These are phyloP conservation scores for Nannizzia gypsea DNA, from an alignment of 2,329 filamentous ascomycete species.

Conservation along the genomic window DNA sequence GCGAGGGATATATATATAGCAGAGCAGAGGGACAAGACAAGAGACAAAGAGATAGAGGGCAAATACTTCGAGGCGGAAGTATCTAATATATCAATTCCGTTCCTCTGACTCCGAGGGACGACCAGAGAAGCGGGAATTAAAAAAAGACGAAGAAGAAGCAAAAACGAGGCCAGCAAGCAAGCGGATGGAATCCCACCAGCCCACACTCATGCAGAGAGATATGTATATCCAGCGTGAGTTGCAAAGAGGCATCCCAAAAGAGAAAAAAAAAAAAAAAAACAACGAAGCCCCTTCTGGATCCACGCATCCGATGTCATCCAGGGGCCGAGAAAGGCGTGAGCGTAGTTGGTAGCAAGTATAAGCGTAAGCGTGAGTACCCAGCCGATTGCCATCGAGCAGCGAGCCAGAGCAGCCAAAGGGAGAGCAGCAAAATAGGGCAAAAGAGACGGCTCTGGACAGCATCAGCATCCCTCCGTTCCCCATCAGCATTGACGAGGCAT, in stretches of 20 bases:
- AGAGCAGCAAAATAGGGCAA: neutral
- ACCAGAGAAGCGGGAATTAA: too few relatives aligned
- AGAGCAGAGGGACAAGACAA: neutral
- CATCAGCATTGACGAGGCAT: conserved; percentile 2
- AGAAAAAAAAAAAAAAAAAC: neutral
- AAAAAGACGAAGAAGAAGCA: neutral
- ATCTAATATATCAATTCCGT: neutral
- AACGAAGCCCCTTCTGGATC: neutral
- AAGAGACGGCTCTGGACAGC: neutral
- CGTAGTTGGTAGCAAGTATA: too few relatives aligned
- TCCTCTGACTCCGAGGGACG: neutral
- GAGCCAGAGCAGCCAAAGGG: too few relatives aligned
- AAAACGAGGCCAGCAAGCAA: neutral
- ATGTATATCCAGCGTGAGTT: neutral
- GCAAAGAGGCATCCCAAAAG: neutral
- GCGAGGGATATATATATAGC: neutral
- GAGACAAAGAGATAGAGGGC: neutral
- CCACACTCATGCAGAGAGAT: neutral
- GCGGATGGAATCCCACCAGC: neutral
- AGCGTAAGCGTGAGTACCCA: conserved; percentile 2
- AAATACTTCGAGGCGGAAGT: neutral
- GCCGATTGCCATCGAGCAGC: neutral
- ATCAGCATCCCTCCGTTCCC: neutral
- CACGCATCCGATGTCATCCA: neutral
- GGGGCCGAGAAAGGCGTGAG: neutral